These are phyloP conservation scores for Tetracentron sinense DNA, from an alignment of 164 flowering plant genomes.

Conservation along the genomic window DNA sequence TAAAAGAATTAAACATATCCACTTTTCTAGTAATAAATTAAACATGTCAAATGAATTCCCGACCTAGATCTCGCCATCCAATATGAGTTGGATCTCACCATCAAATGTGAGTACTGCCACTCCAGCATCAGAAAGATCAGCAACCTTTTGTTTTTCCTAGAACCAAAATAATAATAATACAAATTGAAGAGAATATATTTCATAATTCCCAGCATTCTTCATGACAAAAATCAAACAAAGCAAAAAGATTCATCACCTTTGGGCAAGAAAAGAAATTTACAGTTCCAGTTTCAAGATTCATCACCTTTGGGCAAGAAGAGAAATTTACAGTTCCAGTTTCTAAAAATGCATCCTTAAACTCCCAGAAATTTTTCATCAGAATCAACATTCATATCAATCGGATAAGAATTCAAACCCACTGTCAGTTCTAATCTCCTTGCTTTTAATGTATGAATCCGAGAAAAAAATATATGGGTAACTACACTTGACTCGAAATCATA, in stretches of 20 bases:
- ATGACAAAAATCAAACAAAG: background rate
- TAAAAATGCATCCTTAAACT: constrained; percentile 38
- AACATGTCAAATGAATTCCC: constrained; percentile 4
- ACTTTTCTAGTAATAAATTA: too few species aligned
- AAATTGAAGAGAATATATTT: background rate
- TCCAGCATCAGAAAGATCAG: constrained; percentile 19
- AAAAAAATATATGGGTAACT: constrained; percentile 8
- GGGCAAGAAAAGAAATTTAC: constrained; percentile 2
- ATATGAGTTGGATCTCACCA: constrained; percentile 12
- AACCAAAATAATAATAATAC: constrained; percentile 8
- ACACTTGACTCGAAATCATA: constrained; percentile 12
- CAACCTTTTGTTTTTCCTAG: constrained; percentile 27
- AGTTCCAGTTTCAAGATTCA: constrained; percentile 25
- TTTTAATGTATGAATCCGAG: constrained; percentile 11
- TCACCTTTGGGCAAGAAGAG: constrained; percentile 19
- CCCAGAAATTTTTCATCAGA: constrained; percentile 35
- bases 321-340: constrained; percentile 20
- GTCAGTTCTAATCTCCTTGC: constrained; percentile 14
- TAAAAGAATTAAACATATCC: too few species aligned
- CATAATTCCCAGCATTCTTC: background rate
- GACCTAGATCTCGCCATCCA: too few species aligned
- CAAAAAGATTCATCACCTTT: constrained; percentile 21
- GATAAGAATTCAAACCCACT: constrained; percentile 15
- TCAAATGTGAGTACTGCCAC: constrained; percentile 6
- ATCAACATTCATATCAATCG: constrained; percentile 18